Evolutionary conservation across 2,329 filamentous ascomycete species (phyloP).

Genomic region (Incumbomyces lentus): DNA sequence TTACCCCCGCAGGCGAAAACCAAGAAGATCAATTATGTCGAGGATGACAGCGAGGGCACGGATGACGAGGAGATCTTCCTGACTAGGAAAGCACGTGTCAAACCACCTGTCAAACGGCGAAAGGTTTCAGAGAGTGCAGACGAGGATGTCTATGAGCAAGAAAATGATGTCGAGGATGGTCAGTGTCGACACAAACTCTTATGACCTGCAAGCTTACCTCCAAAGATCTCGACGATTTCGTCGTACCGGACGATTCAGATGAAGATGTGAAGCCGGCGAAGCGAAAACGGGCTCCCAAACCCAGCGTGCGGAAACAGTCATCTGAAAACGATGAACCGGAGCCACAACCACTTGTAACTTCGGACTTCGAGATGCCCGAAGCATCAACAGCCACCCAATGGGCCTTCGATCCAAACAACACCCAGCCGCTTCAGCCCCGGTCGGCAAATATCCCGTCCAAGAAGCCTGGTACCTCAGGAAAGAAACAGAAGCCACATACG

Average conservation of each 20-base stretch:
- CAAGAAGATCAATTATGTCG: slow-evolving; percentile 63
- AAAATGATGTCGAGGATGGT: slow-evolving; percentile 47
- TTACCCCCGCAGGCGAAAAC: slow-evolving; percentile 44
- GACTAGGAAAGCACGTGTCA: slow-evolving; percentile 38
- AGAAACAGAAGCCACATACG: slow-evolving; percentile 60
- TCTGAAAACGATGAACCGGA: slow-evolving; percentile 29
- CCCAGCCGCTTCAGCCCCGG: slow-evolving; percentile 41
- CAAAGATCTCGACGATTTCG: slow-evolving; percentile 73
- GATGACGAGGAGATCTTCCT: slow-evolving; percentile 61
- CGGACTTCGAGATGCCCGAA: slow-evolving; percentile 46
- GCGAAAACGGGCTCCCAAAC: slow-evolving; percentile 53
- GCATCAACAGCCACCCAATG: slow-evolving; percentile 73
- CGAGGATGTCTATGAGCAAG: slow-evolving; percentile 60
- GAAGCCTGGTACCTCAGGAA: slow-evolving; percentile 25
- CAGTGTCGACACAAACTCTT: slow-evolving; percentile 23
- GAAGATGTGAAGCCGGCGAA: slow-evolving; percentile 58
- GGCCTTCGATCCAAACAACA: slow-evolving; percentile 58
- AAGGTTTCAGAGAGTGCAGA: slow-evolving; percentile 56
- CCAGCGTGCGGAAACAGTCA: slow-evolving; percentile 28
- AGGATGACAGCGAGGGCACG: slow-evolving; percentile 65
- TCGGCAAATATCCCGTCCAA: slow-evolving; percentile 29
- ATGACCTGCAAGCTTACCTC: neutral
- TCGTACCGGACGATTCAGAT: slow-evolving; percentile 79
- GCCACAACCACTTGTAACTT: slow-evolving; percentile 34
- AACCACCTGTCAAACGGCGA: slow-evolving; percentile 43